Base-by-base conservation (phyloP, 306 rosid genomes). In the Cicer judaicum region DNA sequence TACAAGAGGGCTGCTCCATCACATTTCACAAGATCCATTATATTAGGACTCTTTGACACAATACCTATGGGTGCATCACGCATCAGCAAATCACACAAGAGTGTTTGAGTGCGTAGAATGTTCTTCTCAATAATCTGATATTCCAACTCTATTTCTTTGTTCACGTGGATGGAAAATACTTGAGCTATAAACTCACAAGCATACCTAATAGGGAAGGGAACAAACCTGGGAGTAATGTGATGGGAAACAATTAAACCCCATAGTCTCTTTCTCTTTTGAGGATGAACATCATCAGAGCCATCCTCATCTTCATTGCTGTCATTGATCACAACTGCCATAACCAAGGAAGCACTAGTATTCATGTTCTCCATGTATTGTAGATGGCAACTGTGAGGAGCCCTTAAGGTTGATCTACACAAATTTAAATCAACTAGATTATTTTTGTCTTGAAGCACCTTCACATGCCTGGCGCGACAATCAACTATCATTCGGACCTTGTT, bases 221-320 rank as follows among this genome's bases (percentile, higher is more conserved):
- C 91, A 78, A 91, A 90, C 80, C 97, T 89, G 4, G 98, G 96
- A 83, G 87, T 81, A 74, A 92, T 85, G 87, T 90, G 90, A 64
- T 94, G 98, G 79, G 97, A 94, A 76, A 94, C 98, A 15, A 91
- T 97, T 54, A 94, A 82, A 68, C 98, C 98, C 98, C 98, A 94
- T 8, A 91, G 92, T 72, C 93, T 88, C 86, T 81, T 91, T 77
- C 84, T 87, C 93, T 91, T 93, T 57, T 84, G 98, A 46, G 89
- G 90, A 72, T 76, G 89, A 73, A 54, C 87, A 72, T 88, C 78
- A 74, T 86, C 86, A 68, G 89, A 74, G 80, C 79, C 48, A 10
- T 80, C 90, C 49, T 72, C 89, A 65, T 93, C 97, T 61, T 90
- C 96, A 68, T 91, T 97, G 19, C 79, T 93, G 84, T 91, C 98